Evolutionary conservation across 2,329 filamentous ascomycete species (phyloP), one percentile per base, ranked within the genome.

Genomic region (Penicillium griseofulvum): DNA sequence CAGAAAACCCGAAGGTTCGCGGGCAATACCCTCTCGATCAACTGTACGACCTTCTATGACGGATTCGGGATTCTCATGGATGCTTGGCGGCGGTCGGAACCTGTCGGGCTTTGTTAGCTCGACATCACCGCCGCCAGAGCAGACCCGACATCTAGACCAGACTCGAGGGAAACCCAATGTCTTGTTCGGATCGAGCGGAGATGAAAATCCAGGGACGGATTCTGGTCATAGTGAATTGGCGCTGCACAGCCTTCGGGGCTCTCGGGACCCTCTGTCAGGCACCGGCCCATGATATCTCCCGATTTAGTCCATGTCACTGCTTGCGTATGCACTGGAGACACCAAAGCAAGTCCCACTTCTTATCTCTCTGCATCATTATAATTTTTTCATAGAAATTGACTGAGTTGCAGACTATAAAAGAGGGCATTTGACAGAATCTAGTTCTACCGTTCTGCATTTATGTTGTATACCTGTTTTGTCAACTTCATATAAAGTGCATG

Each of bases 1-100:
- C 29, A 49, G 29, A n/a, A 52, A 60, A 38, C 26, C 52, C 24
- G 57, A 60, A 38, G 28, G 51, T 29, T 48, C 57, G 16, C 66
- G 63, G 24, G 56, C 63, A 36, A 65, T 62, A 52, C 59, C 67
- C 24, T 49, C 59, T 33, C 68, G 65, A 42, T 60, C 66, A 43
- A 50, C 49, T 39, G 55, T 66, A 10, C 75, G 78, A 38, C 72
- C 76, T 46, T 74, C 77, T 36, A 60, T 80, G 46, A 71, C 74
- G 34, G 71, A 79, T 47, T 75, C 78, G 17, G 76, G 76, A 24
- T 80, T 79, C 54, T 79, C 78, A 12, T 80, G 78, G 75, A 80
- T 80, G 76, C 69, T 80, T 36, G 78, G 77, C 34, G 74, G 77
- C 43, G 70, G 71, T 54, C 70, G 74, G 39, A 72, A 73, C 49